phyloP scores from a whole-genome alignment of 106 monocot species.

The Hemerocallis citrina region DNA sequence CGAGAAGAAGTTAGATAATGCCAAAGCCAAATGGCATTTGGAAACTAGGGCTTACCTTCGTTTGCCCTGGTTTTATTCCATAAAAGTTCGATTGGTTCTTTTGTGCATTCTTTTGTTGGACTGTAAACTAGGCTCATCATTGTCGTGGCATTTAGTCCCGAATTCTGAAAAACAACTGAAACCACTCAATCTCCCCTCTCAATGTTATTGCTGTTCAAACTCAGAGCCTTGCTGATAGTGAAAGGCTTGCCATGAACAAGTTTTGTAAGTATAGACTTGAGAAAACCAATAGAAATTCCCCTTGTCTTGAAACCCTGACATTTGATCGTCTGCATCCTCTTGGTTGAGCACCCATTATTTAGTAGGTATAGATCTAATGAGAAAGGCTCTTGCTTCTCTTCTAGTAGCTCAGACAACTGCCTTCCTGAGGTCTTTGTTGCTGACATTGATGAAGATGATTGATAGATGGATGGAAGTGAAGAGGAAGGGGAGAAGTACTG shows the following conservation, averaged over 20 bases:
- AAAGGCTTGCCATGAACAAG: slow-evolving; percentile 7
- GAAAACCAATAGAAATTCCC: not conserved
- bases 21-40: no score
- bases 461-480: no score
- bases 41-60: no score
- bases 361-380: slow-evolving; percentile 38
- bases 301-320: slow-evolving; percentile 8
- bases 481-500: no score
- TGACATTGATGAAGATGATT: no score
- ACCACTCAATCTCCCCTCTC: not conserved
- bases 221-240: not conserved
- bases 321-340: slow-evolving; percentile 12
- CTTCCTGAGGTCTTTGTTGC: slow-evolving; percentile 5
- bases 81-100: no score
- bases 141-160: no score
- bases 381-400: slow-evolving; percentile 71
- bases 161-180: not conserved
- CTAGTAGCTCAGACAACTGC: slow-evolving; percentile 42
- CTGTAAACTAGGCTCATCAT: no score
- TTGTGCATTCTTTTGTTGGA: no score
- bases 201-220: not conserved
- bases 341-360: slow-evolving; percentile 44
- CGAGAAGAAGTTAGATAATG: no score
- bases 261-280: slow-evolving; percentile 14
- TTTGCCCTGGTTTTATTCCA: no score